Percentiles rank a stretch among this genome's conserved stretches.
phyloP scores from a whole-genome alignment of 2,329 filamentous ascomycete genomes.

The Dothistroma septosporum region DNA sequence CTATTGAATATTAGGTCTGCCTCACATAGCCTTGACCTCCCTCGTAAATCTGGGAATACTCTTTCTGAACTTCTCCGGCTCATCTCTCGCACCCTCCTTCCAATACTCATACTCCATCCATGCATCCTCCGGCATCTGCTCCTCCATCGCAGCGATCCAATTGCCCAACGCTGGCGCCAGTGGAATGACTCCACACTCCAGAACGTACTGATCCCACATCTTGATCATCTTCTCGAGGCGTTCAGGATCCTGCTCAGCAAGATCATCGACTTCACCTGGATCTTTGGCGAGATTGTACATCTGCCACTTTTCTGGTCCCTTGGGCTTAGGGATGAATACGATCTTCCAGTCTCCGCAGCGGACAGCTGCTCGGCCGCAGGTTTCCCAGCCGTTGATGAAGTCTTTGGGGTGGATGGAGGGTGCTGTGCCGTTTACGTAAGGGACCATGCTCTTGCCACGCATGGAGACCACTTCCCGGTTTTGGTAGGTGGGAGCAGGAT shows the following conservation, averaged over 20 bases:
- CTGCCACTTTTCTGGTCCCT: conserved; percentile 55
- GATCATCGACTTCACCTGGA: conserved; percentile 46
- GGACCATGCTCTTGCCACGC: conserved; percentile 48
- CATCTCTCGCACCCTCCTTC: conserved; percentile 49
- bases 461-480: conserved; percentile 50
- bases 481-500: conserved; percentile 52
- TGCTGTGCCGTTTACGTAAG: conserved; percentile 37
- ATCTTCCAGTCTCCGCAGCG: conserved; percentile 57
- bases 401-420: conserved; percentile 48
- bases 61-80: conserved; percentile 35
- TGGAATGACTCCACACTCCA: conserved; percentile 59
- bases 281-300: conserved; percentile 53
- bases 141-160: conserved; percentile 58
- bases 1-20: background rate
- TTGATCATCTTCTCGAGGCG: conserved; percentile 48
- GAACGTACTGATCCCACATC: conserved; percentile 56
- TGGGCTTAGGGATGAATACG: conserved; percentile 54
- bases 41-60: conserved; percentile 32
- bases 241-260: conserved; percentile 39
- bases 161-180: conserved; percentile 55
- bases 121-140: conserved; percentile 61
- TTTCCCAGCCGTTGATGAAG: conserved; percentile 56
- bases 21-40: conserved; percentile 24
- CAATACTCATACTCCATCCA: conserved; percentile 66
- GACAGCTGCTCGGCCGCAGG: conserved; percentile 52